Evolutionary conservation across 2,329 filamentous ascomycete species (phyloP), one percentile per base, ranked within the genome.

Genomic region (Byssochlamys sp.): DNA sequence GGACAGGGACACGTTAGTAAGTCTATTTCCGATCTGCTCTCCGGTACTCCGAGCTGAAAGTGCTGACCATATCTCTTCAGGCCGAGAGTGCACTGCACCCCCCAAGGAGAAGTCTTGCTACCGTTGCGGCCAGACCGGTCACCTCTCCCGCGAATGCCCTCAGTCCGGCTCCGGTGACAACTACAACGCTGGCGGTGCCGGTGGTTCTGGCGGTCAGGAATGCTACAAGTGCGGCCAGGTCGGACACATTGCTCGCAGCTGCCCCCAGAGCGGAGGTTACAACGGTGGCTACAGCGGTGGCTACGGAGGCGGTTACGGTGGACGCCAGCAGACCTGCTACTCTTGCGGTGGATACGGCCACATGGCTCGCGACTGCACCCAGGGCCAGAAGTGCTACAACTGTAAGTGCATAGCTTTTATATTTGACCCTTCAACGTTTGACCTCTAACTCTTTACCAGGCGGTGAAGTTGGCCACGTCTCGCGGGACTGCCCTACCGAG

Each of bases 331-430:
- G 81, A 96, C 91, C 67, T 97, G 94, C 87, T 99, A 96, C 83
- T 95, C 91, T 51, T 97, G 94, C 80, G 94, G 94, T 68, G 94
- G 94, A 65, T 91, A 90, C 73, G 92, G 92, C 71, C 94, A 99
- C 81, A 92, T 96, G 88, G 91, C 89, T 73, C 88, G 91, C 82
- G 94, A 97, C 79, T 99, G 94, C 79, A 95, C 92, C 69, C 95
- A 97, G 77, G 94, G 94, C 70, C 92, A 95, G 82, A 97, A 97
- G 83, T 99, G 94, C 87, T 99, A 97, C 86, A 96, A 96, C 85
- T 97, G 94, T 85, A 72, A 72, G 81, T 39, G 45, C 4, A 12
- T 19, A 28, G 19, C 29, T n/a, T 39, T 33, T 48, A 35, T 59
- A 48, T 39, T 28, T 52, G 56, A 54, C 54, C 3, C 25, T 51